A percentile compares a stretch with the other conserved stretches of the same genome.
Evolutionary conservation across 352 stramenopile genomes (phyloP).

Genomic region (Phytophthora hibernalis): DNA sequence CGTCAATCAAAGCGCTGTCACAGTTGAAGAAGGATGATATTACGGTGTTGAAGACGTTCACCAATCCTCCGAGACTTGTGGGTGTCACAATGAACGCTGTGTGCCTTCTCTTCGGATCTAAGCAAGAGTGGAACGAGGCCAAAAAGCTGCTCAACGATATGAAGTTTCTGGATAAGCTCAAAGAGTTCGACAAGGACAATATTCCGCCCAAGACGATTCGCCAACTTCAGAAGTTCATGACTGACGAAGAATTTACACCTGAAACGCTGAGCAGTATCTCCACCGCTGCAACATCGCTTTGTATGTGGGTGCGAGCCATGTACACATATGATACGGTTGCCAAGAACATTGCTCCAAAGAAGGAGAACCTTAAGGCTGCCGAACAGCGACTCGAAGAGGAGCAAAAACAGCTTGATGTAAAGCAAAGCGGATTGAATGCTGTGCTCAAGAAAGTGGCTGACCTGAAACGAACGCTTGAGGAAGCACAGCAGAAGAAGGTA

Average conservation of each 20-base stretch:
- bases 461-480: constrained; percentile 88
- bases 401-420: constrained; percentile 86
- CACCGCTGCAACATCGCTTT: constrained; percentile 91
- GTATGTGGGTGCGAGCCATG: constrained; percentile 95
- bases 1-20: constrained; percentile 91
- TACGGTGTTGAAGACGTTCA: constrained; percentile 93
- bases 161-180: constrained; percentile 92
- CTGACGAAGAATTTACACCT: constrained; percentile 91
- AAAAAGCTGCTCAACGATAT: constrained; percentile 93
- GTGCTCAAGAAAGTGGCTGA: constrained; percentile 88
- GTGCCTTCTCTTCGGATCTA: constrained; percentile 88
- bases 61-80: constrained; percentile 89
- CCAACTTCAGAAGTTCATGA: constrained; percentile 92
- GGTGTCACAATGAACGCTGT: constrained; percentile 94
- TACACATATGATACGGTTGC: constrained; percentile 94
- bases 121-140: constrained; percentile 93
- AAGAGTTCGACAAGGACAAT: constrained; percentile 91
- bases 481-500: constrained; percentile 92
- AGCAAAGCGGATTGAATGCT: constrained; percentile 85
- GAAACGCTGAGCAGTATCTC: constrained; percentile 92
- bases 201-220: constrained; percentile 89
- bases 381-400: constrained; percentile 90
- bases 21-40: constrained; percentile 94
- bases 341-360: constrained; percentile 95
- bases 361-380: constrained; percentile 88